Evolutionary conservation across 2,329 filamentous ascomycete genomes (phyloP).

Genomic region (Aspergillus unguis): DNA sequence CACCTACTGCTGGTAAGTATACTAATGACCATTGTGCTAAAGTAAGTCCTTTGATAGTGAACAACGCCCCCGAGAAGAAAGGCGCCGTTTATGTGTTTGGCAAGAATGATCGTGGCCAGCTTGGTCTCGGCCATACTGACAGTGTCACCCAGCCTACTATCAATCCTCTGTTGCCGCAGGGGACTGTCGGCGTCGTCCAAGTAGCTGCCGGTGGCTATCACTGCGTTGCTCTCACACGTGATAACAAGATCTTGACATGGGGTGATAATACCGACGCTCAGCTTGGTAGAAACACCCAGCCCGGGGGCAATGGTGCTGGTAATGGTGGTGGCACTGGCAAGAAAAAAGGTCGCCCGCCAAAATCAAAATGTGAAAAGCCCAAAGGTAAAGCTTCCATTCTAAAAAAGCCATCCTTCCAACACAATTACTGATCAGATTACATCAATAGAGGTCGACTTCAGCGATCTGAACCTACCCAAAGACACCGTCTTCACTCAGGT

Average conservation of each 20-base stretch:
- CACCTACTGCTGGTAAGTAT: background rate
- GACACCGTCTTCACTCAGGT: slow-evolving; percentile 65
- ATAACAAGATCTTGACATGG: slow-evolving; percentile 82
- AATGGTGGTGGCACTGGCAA: too few relatives aligned
- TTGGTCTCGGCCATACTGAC: slow-evolving; percentile 67
- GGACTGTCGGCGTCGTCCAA: slow-evolving; percentile 51
- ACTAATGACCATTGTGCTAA: background rate
- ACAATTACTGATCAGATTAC: slow-evolving; percentile 9
- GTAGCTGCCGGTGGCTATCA: slow-evolving; percentile 72
- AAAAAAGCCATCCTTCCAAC: too few relatives aligned
- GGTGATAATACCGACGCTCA: slow-evolving; percentile 81
- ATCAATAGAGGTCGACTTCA: slow-evolving; percentile 52
- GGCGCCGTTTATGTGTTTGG: slow-evolving; percentile 78
- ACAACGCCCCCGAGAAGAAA: slow-evolving; percentile 53
- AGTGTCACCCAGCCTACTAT: slow-evolving; percentile 66
- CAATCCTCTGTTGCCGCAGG: slow-evolving; percentile 58
- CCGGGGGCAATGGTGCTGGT: background rate
- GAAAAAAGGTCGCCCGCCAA: too few relatives aligned
- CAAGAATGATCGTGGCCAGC: slow-evolving; percentile 70
- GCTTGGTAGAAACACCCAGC: slow-evolving; percentile 65
- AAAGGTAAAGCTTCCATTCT: too few relatives aligned
- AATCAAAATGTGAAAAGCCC: too few relatives aligned
- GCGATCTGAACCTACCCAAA: slow-evolving; percentile 57
- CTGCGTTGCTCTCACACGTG: slow-evolving; percentile 67
- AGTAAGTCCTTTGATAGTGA: slow-evolving; percentile 7